Evolutionary conservation across 2,329 filamentous ascomycete genomes (phyloP), one percentile per base, ranked within the genome.

Genomic region (Aquanectria penicillioides): DNA sequence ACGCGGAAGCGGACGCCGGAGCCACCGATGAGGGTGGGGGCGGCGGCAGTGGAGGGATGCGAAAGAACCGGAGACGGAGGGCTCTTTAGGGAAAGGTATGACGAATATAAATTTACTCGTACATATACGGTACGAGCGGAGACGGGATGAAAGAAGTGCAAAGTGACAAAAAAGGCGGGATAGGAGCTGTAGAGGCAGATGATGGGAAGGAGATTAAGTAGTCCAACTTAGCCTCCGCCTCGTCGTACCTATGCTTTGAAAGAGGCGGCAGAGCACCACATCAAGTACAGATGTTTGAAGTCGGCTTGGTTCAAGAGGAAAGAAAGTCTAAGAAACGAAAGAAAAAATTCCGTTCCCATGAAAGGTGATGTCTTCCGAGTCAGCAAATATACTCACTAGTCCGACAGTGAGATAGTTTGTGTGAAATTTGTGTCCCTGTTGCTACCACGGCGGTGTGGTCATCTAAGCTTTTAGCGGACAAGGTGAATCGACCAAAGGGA

Each of bases 161-260:
- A 20, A 20, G 29, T 37, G n/a, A 52, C 33, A 18, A 36, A 46
- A n/a, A 47, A 11, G 41, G 20, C 6, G 38, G 18, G 26, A 25
- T n/a, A 17, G 46, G 22, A 28, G 26, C 12, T 23, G 44, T 10
- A 17, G 33, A 33, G 23, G 47, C 9, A 34, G 38, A 28, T 6
- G 47, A 38, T n/a, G 46, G 47, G 17, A 47, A 41, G 28, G 7
- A 52, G 15, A 52, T 33, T 57, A 48, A 37, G 47, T 51, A 28
- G 37, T 22, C 47, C 55, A 52, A 40, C 55, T 52, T n/a, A n/a
- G n/a, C n/a, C n/a, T n/a, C n/a, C n/a, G n/a, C n/a, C n/a, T n/a
- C n/a, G n/a, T n/a, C 34, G 47, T 52, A 40, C 55, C 34, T 40
- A 52, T 52, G 25, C 47, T 52, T 52, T 51, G 44, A 46, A 57